These are phyloP conservation scores for Hyaloperonospora arabidopsidis DNA, from an alignment of 352 stramenopile genomes.

Conservation along the genomic window DNA sequence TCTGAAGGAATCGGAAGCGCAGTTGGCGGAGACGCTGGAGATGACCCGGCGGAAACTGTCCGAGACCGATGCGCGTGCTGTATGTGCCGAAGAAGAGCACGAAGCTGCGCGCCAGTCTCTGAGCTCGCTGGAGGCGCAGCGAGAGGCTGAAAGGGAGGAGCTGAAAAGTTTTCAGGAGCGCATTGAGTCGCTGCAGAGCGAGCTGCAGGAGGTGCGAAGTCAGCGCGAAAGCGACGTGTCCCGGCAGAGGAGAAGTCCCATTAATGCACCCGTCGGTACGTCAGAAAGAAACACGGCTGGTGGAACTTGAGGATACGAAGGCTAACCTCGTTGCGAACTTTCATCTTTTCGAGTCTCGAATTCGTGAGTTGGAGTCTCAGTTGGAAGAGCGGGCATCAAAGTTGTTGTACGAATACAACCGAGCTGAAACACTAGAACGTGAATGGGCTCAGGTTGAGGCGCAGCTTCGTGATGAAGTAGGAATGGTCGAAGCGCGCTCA, in stretches of 20 bases:
- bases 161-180: constrained; percentile 2
- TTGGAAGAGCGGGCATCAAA: constrained; percentile 9
- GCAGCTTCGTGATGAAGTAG: constrained; percentile 14
- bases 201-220: constrained; percentile 21
- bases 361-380: constrained; percentile 1
- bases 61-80: constrained; percentile 14
- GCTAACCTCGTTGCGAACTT: neutral
- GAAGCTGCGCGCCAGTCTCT: constrained; percentile 13
- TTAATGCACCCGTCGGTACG: constrained; percentile 9
- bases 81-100: constrained; percentile 15
- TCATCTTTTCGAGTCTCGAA: neutral
- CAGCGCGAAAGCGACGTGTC: constrained; percentile 16
- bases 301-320: constrained; percentile 12
- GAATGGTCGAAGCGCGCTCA: constrained; percentile 7
- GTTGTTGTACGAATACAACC: constrained; percentile 5
- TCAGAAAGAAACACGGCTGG: constrained; percentile 15
- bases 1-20: constrained; percentile 15
- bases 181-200: constrained; percentile 14
- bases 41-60: constrained; percentile 17
- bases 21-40: constrained; percentile 12
- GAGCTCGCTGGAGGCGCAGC: constrained; percentile 13
- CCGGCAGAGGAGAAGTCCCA: constrained; percentile 17
- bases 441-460: constrained; percentile 15
- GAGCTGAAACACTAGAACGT: constrained; percentile 15
- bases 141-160: constrained; percentile 14